Base-by-base conservation (phyloP, 306 rosid genomes). In the Vicia villosa region DNA sequence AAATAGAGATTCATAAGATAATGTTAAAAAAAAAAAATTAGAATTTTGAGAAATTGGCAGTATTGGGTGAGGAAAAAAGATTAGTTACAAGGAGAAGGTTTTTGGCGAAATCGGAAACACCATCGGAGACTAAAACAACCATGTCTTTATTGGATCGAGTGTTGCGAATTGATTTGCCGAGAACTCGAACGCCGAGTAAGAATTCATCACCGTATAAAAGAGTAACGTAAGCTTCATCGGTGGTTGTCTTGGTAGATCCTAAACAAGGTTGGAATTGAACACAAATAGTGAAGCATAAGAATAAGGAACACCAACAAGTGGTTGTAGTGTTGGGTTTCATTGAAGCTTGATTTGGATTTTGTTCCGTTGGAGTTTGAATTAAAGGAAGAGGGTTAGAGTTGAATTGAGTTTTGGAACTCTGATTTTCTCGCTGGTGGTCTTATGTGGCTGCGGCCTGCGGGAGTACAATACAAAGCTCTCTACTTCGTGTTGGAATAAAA, bases 171-270 rank as follows among this genome's bases (percentile, higher is more conserved):
- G 99, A 95, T 74, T 89, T 95, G 0, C 99, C 99, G 14, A 95
- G 89, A 73, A 95, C 99, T 72, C 99, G 79, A 67, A 91, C 99
- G 2, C 99, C 99, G 84, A 95, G 72, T 30, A 91, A 76, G 79
- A 95, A 95, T 79, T 95, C 99, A 81, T 95, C 99, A 5, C 99
- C 99, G 65, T 95, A 95, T 56, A 95, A 55, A 5, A 95, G 96
- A 69, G 99, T 95, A 61, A 81, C 99, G 40, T 95, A 95, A 54
- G 99, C 99, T 68, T 89, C 88, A 36, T 80, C 73, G 7, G 81
- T 71, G 7, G 81, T 71, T 12, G 62, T 71, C 79, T 70, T 28
- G 12, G 13, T 87, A 32, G 91, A 89, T 83, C 78, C 84, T 13
- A 71, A 82, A 80, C 72, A 78, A 26, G 65, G 71, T 74, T 77